Conservation (phyloP, 2,329 filamentous ascomycete genomes). For the Aquanectria penicillioides region DNA sequence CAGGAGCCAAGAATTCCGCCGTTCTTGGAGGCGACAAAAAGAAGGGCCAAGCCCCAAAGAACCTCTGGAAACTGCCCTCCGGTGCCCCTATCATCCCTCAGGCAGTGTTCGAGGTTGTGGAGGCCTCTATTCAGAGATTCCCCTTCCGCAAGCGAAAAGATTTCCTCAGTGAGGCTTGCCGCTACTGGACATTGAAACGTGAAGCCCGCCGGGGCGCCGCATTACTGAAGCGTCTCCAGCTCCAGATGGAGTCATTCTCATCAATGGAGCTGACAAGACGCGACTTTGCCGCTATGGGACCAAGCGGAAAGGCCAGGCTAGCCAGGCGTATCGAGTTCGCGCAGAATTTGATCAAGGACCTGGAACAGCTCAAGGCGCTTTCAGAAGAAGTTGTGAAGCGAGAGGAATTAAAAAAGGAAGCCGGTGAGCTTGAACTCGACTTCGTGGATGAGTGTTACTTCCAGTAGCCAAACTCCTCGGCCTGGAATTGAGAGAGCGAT, state of each 20-base stretch:
- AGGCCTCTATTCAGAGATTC: slow-evolving; percentile 84
- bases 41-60: slow-evolving; percentile 58
- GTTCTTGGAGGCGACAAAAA: slow-evolving; percentile 81
- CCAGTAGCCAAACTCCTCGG: slow-evolving; percentile 78
- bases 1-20: slow-evolving; percentile 82
- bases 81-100: slow-evolving; percentile 95
- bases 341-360: slow-evolving; percentile 76
- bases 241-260: slow-evolving; percentile 96
- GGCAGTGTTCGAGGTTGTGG: slow-evolving; percentile 86
- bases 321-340: slow-evolving; percentile 90
- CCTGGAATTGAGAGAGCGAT: slow-evolving; percentile 82
- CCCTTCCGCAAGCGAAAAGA: slow-evolving; percentile 85
- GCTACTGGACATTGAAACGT: slow-evolving; percentile 97
- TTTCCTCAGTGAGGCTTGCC: slow-evolving; percentile 91
- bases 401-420: slow-evolving; percentile 80
- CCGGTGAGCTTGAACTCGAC: slow-evolving; percentile 78
- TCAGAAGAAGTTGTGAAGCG: slow-evolving; percentile 78
- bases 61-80: slow-evolving; percentile 88
- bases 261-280: slow-evolving; percentile 97
- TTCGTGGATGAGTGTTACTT: slow-evolving; percentile 94
- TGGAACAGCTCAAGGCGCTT: slow-evolving; percentile 78
- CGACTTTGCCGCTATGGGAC: slow-evolving; percentile 95
- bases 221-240: slow-evolving; percentile 88
- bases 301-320: slow-evolving; percentile 80
- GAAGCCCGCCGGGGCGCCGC: slow-evolving; percentile 92